These are phyloP conservation scores for Aethionema arabicum DNA, from an alignment of 345 rosid species.

Conservation along the genomic window DNA sequence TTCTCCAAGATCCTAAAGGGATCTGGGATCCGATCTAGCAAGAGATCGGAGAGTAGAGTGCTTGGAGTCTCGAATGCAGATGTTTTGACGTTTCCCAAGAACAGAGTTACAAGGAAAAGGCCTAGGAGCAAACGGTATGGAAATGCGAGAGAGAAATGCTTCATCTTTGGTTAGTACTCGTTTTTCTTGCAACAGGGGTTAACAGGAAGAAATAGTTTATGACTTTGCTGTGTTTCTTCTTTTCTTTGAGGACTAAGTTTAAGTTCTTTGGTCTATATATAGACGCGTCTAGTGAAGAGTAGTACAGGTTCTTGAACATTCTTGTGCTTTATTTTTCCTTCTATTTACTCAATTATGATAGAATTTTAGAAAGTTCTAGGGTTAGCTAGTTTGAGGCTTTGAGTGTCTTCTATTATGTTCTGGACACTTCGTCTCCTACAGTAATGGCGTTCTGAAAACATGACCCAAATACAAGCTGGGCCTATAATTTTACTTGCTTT, in stretches of 20 bases:
- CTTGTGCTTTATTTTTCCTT: background rate
- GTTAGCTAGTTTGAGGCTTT: background rate
- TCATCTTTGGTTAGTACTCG: conserved; percentile 22
- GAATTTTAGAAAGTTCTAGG: conserved; percentile 38
- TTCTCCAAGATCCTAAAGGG: conserved; percentile 69
- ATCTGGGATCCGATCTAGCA: conserved; percentile 44
- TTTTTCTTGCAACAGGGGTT: conserved; percentile 13
- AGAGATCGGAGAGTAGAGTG: conserved; percentile 39
- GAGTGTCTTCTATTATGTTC: conserved; percentile 28
- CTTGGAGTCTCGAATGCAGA: conserved; percentile 42
- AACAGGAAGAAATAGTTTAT: background rate
- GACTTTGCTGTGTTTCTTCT: conserved; percentile 5
- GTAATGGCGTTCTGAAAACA: conserved; percentile 1
- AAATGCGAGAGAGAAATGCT: background rate
- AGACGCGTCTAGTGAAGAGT: conserved; percentile 5
- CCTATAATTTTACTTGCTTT: conserved; percentile 3
- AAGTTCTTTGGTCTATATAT: background rate
- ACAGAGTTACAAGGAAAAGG: conserved; percentile 25
- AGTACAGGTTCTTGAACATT: conserved; percentile 32
- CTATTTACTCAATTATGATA: background rate
- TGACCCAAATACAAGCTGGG: conserved; percentile 24
- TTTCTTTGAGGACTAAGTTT: background rate
- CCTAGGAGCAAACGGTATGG: conserved; percentile 1
- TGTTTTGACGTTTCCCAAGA: conserved; percentile 23
- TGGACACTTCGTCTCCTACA: conserved; percentile 13